Evolutionary conservation across 768 basidiomycete genomes (phyloP), one percentile per base, ranked within the genome.

Genomic region (Strobilomyces confusus): DNA sequence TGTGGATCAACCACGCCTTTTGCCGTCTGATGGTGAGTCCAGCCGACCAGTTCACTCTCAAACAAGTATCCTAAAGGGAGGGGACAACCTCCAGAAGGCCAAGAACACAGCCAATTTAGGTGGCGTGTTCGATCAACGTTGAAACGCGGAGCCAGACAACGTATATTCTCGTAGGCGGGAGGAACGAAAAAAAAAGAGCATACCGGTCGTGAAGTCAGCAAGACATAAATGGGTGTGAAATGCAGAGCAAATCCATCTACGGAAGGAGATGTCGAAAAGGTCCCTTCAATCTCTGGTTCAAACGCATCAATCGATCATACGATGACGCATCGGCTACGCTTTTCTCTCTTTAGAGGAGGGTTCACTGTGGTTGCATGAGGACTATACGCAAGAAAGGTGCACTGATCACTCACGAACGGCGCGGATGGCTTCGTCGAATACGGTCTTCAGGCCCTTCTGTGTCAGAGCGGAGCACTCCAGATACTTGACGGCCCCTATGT

Each of bases 351-450:
- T 52, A 80, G 80, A 56, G 83, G 83, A 57, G 89, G 89, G 70
- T 92, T 87, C 71, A 92, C 90, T 92, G 8, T 17, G 23, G 19
- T 43, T 40, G 44, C 11, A 48, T 61, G 34, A 63, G 51, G 44
- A 38, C 49, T 29, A 34, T 32, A 49, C 48, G 43, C 26, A 9
- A 36, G 9, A 32, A 58, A 41, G 26, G 42, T 33, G 40, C 40
- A 7, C 13, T 29, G 29, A 48, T 34, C 33, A 87, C 91, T 82
- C 70, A 93, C 91, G 76, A 62, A 98, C 95, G 51, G 93, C 92
- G 50, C 97, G 84, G 64, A 99, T 98, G 40, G 97, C 97, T 73
- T 98, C 97, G 70, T 98, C 97, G 69, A 99, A 99, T 41, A 99
- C 97, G 54, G 89, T 95, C 83, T 99, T 99, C 68, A 99, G 76